Conservation (phyloP, 768 basidiomycete genomes). For the Leccinum uliginosum region DNA sequence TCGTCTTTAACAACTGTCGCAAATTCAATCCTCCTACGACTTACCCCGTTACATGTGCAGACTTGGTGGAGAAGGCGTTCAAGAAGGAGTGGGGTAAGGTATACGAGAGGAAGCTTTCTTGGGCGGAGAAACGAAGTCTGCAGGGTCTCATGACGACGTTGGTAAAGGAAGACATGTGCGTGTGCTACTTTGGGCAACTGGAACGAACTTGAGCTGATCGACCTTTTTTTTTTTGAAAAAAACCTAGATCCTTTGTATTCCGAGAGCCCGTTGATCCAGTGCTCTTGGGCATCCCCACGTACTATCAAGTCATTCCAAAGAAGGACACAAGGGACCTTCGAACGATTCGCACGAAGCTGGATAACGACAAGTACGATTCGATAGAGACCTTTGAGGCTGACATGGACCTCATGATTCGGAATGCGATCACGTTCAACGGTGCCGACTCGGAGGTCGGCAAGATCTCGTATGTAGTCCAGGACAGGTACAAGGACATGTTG, state of each 20-base stretch:
- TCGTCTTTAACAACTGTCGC: constrained; percentile 86
- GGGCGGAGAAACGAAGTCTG: constrained; percentile 76
- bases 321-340: constrained; percentile 85
- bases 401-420: constrained; percentile 80
- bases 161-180: constrained; percentile 64
- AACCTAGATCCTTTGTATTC: constrained; percentile 68
- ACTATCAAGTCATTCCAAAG: constrained; percentile 79
- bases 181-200: background rate
- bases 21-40: constrained; percentile 87
- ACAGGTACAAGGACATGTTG: constrained; percentile 53
- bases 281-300: constrained; percentile 75
- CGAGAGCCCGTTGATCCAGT: constrained; percentile 88
- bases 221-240: no score
- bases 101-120: constrained; percentile 66
- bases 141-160: constrained; percentile 65
- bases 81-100: constrained; percentile 84
- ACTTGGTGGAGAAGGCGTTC: constrained; percentile 68
- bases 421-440: constrained; percentile 88
- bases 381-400: constrained; percentile 81
- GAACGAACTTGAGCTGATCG: background rate
- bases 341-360: constrained; percentile 78
- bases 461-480: constrained; percentile 47
- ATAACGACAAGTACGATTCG: constrained; percentile 76
- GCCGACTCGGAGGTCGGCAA: constrained; percentile 73
- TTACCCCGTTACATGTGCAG: constrained; percentile 67